phyloP scores from a whole-genome alignment of 2,329 filamentous ascomycete species.

The Hymenotorrendiella dingleyae region DNA sequence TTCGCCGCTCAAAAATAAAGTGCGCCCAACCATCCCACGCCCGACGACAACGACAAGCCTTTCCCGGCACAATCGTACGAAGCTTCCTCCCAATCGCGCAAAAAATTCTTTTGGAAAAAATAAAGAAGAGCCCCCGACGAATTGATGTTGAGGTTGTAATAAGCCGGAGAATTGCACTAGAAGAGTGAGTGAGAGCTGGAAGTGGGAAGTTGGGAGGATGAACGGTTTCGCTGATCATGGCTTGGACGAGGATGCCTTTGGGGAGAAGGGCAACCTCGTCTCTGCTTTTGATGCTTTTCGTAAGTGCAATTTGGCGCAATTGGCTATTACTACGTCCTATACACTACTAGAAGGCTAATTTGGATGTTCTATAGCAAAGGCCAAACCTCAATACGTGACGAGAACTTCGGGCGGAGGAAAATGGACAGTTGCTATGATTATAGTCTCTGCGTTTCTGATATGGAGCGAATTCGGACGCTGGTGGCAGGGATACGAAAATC shows the following conservation, averaged over 20 bases:
- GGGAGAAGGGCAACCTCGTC: slow-evolving; percentile 62
- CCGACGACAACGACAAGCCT: slow-evolving; percentile 13
- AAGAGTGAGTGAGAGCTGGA: too few species aligned
- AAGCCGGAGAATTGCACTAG: not conserved
- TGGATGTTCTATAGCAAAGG: slow-evolving; percentile 63
- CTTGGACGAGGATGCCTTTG: slow-evolving; percentile 76
- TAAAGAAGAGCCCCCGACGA: too few species aligned
- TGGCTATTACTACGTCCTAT: too few species aligned
- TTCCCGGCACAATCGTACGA: slow-evolving; percentile 8
- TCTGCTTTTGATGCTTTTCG: slow-evolving; percentile 96
- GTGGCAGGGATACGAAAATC: slow-evolving; percentile 78
- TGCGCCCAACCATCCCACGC: not conserved
- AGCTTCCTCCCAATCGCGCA: not conserved
- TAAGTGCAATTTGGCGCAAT: slow-evolving; percentile 42
- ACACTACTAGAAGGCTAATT: not conserved
- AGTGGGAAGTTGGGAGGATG: slow-evolving; percentile 40
- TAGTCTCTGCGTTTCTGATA: slow-evolving; percentile 69
- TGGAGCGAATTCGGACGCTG: slow-evolving; percentile 74
- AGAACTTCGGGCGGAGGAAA: slow-evolving; percentile 82
- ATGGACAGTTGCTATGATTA: slow-evolving; percentile 79
- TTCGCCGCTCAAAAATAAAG: slow-evolving; percentile 13
- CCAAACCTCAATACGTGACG: slow-evolving; percentile 87
- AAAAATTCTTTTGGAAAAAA: slow-evolving; percentile 3
- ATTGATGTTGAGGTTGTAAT: slow-evolving; percentile 6
- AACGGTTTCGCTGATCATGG: slow-evolving; percentile 69